Evolutionary conservation across 768 basidiomycete genomes (phyloP), one percentile per base, ranked within the genome.

Genomic region (Grammothele lineata): DNA sequence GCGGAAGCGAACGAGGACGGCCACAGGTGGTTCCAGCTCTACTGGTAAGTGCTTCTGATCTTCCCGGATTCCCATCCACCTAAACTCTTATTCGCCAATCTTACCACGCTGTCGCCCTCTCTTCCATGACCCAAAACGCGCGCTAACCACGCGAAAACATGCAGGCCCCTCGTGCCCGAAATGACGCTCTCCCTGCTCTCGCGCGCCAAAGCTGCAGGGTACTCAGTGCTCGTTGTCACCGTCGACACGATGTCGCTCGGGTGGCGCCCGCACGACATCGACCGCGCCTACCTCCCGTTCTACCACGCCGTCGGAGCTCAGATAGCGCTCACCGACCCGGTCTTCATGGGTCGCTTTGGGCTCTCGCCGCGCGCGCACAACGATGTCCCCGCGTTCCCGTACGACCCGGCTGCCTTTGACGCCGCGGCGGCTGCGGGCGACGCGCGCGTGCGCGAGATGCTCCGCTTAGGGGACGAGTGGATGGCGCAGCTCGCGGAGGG

Each of bases 11-110:
- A 83, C 54, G 85, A 81, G 5, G 78, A 83, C 0, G 12, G 15
- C 18, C 71, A 76, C 25, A 71, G 88, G 26, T 91, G 87, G 87
- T 91, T 77, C 62, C 89, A 92, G 60, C 73, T 91, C 1, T 91
- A 92, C 62, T 87, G 87, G 27, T 30, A 14, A 30, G 27, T 14
- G 8, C 27, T 14, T 14, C 27, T n/a, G n/a, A n/a, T n/a, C n/a
- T n/a, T n/a, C n/a, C n/a, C n/a, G n/a, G n/a, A n/a, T n/a, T n/a
- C n/a, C n/a, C n/a, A n/a, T n/a, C n/a, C n/a, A n/a, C n/a, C n/a
- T n/a, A n/a, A n/a, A n/a, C n/a, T n/a, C n/a, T n/a, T n/a, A n/a
- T n/a, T n/a, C n/a, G n/a, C n/a, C n/a, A n/a, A n/a, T n/a, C n/a
- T n/a, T n/a, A n/a, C 27, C 27, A 7, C 27, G 27, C 7, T 30